Evolutionary conservation across 371 early-diverging fungal species (phyloP), one percentile per base, ranked within the genome.

Genomic region (Lichtheimia corymbifera): DNA sequence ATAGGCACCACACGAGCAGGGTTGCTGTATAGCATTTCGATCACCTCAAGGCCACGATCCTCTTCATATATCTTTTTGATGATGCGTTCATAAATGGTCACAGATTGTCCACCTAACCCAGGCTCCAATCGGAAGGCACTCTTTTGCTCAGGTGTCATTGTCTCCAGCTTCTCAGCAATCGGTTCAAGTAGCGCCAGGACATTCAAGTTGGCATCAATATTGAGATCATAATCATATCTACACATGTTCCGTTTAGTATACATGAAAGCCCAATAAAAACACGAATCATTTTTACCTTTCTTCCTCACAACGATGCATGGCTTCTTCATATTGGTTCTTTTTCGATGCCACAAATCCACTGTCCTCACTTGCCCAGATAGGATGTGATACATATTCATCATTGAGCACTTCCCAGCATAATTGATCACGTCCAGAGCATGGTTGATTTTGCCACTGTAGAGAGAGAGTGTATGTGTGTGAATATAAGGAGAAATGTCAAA

Each of bases 261-360:
- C n/a, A n/a, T n/a, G n/a, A n/a, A n/a, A n/a, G n/a, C n/a, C n/a
- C n/a, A n/a, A n/a, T n/a, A n/a, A n/a, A 35, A 5, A 4, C 28
- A 35, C 25, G 3, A 55, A 28, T 2, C 12, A 17, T 12, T 42
- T 18, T 20, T 42, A 74, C 60, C 94, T 87, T 69, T 99, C 99
- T 74, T 99, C 99, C 77, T 99, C 99, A 75, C 93, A 91, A 50
- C 93, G 88, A 82, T 93, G 95, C 73, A 99, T 77, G 14, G 91
- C 91, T 68, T 99, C 99, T 74, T 99, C 99, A 65, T 88, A 96
- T 18, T 80, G 80, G 64, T 94, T 99, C 80, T 97, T 97, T 64
- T 94, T 93, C 72, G 93, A 92, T 51, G 94, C 90, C 49, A 93
- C 88, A 79, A 98, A 98, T 47, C 88, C 93, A 15, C 91, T 92